Conservation (phyloP, 2,329 filamentous ascomycete species). For the Gremmenia infestans region DNA sequence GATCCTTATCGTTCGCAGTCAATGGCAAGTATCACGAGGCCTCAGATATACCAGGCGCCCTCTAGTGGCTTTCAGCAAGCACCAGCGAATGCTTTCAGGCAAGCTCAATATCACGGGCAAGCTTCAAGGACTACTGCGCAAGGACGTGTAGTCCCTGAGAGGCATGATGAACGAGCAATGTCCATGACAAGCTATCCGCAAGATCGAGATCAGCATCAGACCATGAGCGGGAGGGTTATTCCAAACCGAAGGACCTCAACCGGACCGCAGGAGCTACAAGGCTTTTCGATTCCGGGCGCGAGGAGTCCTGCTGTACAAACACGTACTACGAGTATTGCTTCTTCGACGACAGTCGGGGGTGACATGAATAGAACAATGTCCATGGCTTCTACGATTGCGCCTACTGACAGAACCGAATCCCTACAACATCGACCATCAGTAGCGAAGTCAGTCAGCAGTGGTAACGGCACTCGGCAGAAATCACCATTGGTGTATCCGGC, state of each 20-base stretch:
- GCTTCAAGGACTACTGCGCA: constrained; percentile 82
- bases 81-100: constrained; percentile 71
- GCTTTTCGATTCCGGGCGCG: constrained; percentile 21
- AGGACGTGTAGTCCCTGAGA: constrained; percentile 84
- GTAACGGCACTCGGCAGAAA: constrained; percentile 34
- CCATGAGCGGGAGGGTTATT: constrained; percentile 88
- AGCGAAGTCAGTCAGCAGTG: constrained; percentile 35
- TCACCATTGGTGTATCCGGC: constrained; percentile 92
- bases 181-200: constrained; percentile 82
- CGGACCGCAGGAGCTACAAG: constrained; percentile 26
- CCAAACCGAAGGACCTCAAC: constrained; percentile 59
- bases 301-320: constrained; percentile 43
- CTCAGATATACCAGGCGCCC: constrained; percentile 64
- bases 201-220: constrained; percentile 78
- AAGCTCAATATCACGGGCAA: constrained; percentile 63
- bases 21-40: constrained; percentile 71
- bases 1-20: constrained; percentile 92
- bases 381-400: constrained; percentile 78
- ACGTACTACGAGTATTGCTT: constrained; percentile 57
- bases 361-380: constrained; percentile 71
- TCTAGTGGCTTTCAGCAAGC: constrained; percentile 59
- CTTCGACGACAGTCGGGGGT: constrained; percentile 20
- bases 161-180: constrained; percentile 91
- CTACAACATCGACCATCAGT: constrained; percentile 52
- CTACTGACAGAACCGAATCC: constrained; percentile 50